These are phyloP conservation scores for Calonectria pseudoturangicola DNA, from an alignment of 2,329 filamentous ascomycete genomes.

Conservation along the genomic window DNA sequence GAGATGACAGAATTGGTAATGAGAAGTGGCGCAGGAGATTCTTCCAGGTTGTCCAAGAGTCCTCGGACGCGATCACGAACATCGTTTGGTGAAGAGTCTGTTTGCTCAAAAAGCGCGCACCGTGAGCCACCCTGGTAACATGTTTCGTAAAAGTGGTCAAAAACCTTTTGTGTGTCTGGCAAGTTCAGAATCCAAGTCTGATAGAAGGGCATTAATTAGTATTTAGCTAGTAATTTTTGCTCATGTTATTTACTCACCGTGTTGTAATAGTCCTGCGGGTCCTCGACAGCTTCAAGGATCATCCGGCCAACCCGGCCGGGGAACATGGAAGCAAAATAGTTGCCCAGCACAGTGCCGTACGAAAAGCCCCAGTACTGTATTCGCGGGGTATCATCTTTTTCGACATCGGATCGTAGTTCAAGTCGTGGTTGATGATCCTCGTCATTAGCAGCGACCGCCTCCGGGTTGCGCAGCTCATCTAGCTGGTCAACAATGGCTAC, in stretches of 20 bases:
- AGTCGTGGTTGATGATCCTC: not conserved
- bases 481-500: slow-evolving; percentile 65
- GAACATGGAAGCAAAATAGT: slow-evolving; percentile 61
- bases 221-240: too few relatives aligned
- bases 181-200: slow-evolving; percentile 62
- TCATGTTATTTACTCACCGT: slow-evolving; percentile 19
- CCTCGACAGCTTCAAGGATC: slow-evolving; percentile 63
- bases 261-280: slow-evolving; percentile 61
- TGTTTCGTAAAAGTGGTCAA: slow-evolving; percentile 59
- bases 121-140: slow-evolving; percentile 58
- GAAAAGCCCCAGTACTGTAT: slow-evolving; percentile 71
- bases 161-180: slow-evolving; percentile 60
- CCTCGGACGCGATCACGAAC: slow-evolving; percentile 58
- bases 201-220: not conserved
- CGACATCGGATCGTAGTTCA: slow-evolving; percentile 33
- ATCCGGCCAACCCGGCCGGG: slow-evolving; percentile 63
- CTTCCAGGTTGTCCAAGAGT: slow-evolving; percentile 56
- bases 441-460: not conserved
- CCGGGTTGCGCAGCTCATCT: slow-evolving; percentile 57
- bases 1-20: slow-evolving; percentile 45
- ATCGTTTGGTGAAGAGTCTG: slow-evolving; percentile 54
- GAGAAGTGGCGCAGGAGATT: slow-evolving; percentile 51
- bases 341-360: slow-evolving; percentile 63
- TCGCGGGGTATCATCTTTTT: slow-evolving; percentile 29
- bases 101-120: slow-evolving; percentile 55